Conservation (phyloP, 2,329 filamentous ascomycete species). For the Diaporthe helianthi region DNA sequence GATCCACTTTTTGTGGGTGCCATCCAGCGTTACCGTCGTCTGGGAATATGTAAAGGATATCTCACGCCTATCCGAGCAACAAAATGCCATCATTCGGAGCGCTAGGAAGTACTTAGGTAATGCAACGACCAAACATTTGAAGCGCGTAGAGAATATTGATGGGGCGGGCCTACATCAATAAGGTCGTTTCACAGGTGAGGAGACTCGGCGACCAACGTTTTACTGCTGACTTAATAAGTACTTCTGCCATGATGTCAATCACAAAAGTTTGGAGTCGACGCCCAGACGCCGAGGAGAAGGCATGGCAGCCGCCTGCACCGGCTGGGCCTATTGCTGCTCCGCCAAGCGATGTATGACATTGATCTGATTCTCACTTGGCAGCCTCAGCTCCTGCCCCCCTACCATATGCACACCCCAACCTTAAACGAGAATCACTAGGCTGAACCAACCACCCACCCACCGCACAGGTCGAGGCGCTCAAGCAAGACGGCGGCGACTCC, state of each 20-base stretch:
- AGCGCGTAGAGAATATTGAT: background rate
- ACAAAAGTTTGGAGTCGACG: constrained; percentile 18
- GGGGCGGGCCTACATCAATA: constrained; percentile 8
- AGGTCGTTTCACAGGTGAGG: constrained; percentile 14
- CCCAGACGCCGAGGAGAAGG: constrained; percentile 17
- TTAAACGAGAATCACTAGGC: background rate
- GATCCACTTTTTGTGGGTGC: background rate
- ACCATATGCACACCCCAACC: too few species aligned
- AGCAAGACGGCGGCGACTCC: constrained; percentile 50
- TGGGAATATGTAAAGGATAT: background rate
- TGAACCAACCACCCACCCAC: background rate
- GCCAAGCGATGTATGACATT: constrained; percentile 35
- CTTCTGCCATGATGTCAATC: background rate
- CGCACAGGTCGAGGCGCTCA: constrained; percentile 41
- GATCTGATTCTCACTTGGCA: too few species aligned
- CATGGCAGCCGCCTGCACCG: background rate
- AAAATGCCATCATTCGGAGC: background rate
- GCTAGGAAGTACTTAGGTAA: constrained; percentile 4
- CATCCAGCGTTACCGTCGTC: background rate
- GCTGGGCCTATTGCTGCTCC: constrained; percentile 34
- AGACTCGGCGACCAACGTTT: constrained; percentile 2
- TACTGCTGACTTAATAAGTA: background rate
- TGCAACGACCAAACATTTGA: background rate
- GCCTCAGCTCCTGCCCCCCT: background rate
- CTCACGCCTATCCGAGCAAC: background rate